Base-by-base conservation (phyloP, 2,329 filamentous ascomycete species). In the Trichoderma polysporum region DNA sequence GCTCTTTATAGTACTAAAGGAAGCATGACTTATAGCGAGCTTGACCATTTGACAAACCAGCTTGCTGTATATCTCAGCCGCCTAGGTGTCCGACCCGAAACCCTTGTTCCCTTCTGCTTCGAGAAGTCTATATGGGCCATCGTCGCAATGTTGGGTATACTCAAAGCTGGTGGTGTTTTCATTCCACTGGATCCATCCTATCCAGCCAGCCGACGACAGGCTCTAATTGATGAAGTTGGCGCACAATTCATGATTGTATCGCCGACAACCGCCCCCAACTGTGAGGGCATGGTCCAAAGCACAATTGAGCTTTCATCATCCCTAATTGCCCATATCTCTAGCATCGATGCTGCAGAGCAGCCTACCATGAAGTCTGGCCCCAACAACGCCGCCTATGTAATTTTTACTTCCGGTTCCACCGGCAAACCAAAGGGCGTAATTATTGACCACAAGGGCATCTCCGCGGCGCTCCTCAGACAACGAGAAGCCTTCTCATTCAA, bases 91-190 rank as follows among this genome's bases (percentile, higher is more conserved):
- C 52, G 68, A 7, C 70, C 71, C 3, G 76, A 56, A 64, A 76
- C 65, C 0, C 47, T 53, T 1, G 69, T 70, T 27, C 66, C 69
- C 1, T 53, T 70, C 22, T 70, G 61, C 54, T 69, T 69, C 25
- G 68, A 70, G 33, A 70, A 74, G 68, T 73, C 66, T 2, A 50
- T 57, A n/a, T 71, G 68, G 69, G 65, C 70, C 10, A 39, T 70
- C 3, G 67, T 75, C 0, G 71, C 68, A 0, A 72, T 74, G 66
- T 29, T 76, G 3, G 74, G 66, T 13, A 68, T 76, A 31, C 66
- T 76, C 27, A 74, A 75, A 54, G 69, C 72, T 2, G 76, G 75
- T 4, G 74, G 71, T 22, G 72, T 29, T 69, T 71, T 69, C 57
- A 68, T 76, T 2, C 58, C 71, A 54, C 66, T 78, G 8, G 76